Percentiles rank a stretch among this genome's conserved stretches.
Evolutionary conservation across 192 early-diverging fungal genomes (phyloP).

Genomic region (Helicostylum pulchrum): DNA sequence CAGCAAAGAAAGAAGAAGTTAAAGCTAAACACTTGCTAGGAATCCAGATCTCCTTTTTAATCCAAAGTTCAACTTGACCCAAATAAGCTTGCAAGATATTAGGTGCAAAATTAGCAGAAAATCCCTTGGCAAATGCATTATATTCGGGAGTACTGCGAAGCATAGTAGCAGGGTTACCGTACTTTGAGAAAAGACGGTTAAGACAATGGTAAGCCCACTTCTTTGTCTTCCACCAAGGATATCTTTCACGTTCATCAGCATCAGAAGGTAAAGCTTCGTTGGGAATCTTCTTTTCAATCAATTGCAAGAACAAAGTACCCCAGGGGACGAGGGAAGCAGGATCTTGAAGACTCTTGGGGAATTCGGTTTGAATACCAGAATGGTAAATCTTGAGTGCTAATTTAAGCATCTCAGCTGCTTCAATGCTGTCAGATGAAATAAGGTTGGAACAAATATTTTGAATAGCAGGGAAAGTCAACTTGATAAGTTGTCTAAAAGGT

Average conservation of each 20-base stretch:
- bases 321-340: constrained; percentile 75
- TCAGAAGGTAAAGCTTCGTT: constrained; percentile 53
- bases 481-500: constrained; percentile 67
- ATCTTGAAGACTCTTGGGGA: constrained; percentile 62
- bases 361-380: constrained; percentile 63
- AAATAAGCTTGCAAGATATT: constrained; percentile 86
- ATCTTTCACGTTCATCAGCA: constrained; percentile 71
- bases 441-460: constrained; percentile 73
- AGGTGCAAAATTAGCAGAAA: constrained; percentile 87
- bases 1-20: constrained; percentile 72
- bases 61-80: constrained; percentile 75
- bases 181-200: constrained; percentile 75
- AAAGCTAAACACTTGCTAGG: constrained; percentile 67
- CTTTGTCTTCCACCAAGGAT: constrained; percentile 90
- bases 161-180: constrained; percentile 70
- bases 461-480: constrained; percentile 72
- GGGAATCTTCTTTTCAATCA: constrained; percentile 67
- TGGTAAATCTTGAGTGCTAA: constrained; percentile 81
- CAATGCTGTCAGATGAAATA: constrained; percentile 54
- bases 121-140: constrained; percentile 72
- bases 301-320: constrained; percentile 82
- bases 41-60: constrained; percentile 69
- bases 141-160: constrained; percentile 47
- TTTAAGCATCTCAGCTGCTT: constrained; percentile 85
- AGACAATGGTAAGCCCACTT: constrained; percentile 92